A percentile compares a stretch with the other conserved stretches of the same genome.
phyloP scores from a whole-genome alignment of 2,329 filamentous ascomycete genomes.

The Fusarium sp. region DNA sequence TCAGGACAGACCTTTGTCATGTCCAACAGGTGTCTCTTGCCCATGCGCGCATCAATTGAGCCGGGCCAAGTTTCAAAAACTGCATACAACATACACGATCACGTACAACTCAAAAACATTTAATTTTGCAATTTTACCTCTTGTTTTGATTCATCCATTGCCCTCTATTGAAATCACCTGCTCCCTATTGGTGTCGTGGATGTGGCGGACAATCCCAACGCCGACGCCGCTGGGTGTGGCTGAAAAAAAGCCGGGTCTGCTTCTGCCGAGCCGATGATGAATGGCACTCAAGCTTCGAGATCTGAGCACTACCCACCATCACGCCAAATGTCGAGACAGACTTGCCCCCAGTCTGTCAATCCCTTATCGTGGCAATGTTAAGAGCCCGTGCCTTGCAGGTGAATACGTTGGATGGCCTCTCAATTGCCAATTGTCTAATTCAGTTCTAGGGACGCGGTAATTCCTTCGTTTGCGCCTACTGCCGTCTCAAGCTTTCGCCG shows the following conservation, averaged over 20 bases:
- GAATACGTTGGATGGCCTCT: slow-evolving; percentile 28
- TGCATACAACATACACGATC: background rate
- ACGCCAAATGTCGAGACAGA: slow-evolving; percentile 37
- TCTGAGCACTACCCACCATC: slow-evolving; percentile 14
- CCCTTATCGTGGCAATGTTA: slow-evolving; percentile 53
- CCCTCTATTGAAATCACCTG: background rate
- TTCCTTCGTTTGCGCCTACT: slow-evolving; percentile 57
- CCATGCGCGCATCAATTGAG: background rate
- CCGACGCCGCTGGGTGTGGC: slow-evolving; percentile 32
- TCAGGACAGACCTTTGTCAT: background rate
- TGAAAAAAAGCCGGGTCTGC: slow-evolving; percentile 27
- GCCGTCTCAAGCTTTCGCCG: slow-evolving; percentile 49
- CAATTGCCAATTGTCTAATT: slow-evolving; percentile 16
- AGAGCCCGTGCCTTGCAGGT: slow-evolving; percentile 57
- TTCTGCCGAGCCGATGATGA: slow-evolving; percentile 31
- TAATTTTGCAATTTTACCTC: slow-evolving; percentile 4
- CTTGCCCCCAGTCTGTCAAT: slow-evolving; percentile 33
- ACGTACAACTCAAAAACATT: background rate
- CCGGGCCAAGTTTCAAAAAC: background rate
- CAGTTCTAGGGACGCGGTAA: slow-evolving; percentile 50
- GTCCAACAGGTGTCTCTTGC: background rate
- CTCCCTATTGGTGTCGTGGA: background rate
- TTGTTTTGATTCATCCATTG: background rate
- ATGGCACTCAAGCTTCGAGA: slow-evolving; percentile 5
- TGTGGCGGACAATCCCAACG: slow-evolving; percentile 42